Conservation (phyloP, 257 asterid genomes). For the Nicotiana knightiana region DNA sequence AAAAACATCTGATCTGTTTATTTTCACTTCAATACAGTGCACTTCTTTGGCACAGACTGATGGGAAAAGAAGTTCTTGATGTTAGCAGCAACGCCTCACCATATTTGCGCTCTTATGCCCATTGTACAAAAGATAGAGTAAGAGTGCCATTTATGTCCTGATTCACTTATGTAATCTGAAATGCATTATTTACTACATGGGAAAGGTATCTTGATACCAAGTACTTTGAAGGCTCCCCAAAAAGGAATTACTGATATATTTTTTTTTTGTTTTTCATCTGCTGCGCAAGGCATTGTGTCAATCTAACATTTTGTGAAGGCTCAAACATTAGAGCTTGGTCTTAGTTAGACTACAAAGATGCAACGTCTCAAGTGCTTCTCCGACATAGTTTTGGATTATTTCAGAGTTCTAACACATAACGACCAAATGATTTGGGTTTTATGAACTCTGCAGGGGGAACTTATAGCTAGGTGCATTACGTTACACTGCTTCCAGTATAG, state of each 20-base stretch:
- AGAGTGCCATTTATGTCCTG: conserved; percentile 17
- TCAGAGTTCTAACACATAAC: background rate
- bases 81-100: conserved; percentile 41
- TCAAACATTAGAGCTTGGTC: background rate
- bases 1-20: background rate
- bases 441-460: background rate
- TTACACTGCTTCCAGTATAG: background rate
- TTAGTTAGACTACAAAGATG: background rate
- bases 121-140: conserved; percentile 79
- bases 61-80: conserved; percentile 79
- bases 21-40: conserved; percentile 45
- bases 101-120: conserved; percentile 74
- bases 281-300: background rate
- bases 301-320: background rate
- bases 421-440: background rate
- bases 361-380: background rate
- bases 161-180: background rate
- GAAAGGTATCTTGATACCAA: background rate
- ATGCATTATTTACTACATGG: background rate
- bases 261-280: background rate
- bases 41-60: conserved; percentile 84
- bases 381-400: background rate
- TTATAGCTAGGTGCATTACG: background rate
- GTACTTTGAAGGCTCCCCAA: background rate
- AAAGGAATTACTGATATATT: background rate